A percentile compares a stretch with the other conserved stretches of the same genome.
These are phyloP conservation scores for Chlamydomonas sphaeroides DNA, from an alignment of 139 green algal genomes.

Conservation along the genomic window DNA sequence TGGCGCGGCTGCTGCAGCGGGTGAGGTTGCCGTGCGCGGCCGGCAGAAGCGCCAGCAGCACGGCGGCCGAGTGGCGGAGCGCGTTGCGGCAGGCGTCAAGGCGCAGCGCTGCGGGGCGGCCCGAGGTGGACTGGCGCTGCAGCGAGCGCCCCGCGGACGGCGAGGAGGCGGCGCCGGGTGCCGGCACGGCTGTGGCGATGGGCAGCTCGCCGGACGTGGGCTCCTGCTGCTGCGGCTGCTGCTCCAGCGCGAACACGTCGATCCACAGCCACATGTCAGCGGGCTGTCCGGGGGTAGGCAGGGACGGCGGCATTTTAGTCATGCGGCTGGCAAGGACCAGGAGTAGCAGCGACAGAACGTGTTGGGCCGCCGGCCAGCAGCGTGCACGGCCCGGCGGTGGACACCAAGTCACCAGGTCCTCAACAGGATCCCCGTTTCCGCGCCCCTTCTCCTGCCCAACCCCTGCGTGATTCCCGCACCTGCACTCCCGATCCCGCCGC, in stretches of 20 bases:
- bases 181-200: background rate
- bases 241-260: background rate
- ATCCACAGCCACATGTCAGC: background rate
- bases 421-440: too few species aligned
- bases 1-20: background rate
- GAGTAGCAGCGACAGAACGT: too few species aligned
- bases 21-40: too few species aligned
- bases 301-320: too few species aligned
- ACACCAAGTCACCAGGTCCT: too few species aligned
- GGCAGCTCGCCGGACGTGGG: background rate
- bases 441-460: too few species aligned
- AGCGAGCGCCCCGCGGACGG: too few species aligned
- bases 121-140: too few species aligned
- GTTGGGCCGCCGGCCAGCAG: too few species aligned
- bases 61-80: background rate
- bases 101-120: background rate
- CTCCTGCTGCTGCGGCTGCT: background rate
- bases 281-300: background rate
- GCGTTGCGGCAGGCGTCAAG: background rate
- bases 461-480: background rate
- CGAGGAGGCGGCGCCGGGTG: background rate
- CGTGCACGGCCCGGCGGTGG: too few species aligned
- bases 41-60: slow-evolving; percentile 6
- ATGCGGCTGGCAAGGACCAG: background rate
- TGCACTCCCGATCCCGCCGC: background rate